Evolutionary conservation across 106 monocot genomes (phyloP), one percentile per base, ranked within the genome.

Genomic region (Amphibolis antarctica): DNA sequence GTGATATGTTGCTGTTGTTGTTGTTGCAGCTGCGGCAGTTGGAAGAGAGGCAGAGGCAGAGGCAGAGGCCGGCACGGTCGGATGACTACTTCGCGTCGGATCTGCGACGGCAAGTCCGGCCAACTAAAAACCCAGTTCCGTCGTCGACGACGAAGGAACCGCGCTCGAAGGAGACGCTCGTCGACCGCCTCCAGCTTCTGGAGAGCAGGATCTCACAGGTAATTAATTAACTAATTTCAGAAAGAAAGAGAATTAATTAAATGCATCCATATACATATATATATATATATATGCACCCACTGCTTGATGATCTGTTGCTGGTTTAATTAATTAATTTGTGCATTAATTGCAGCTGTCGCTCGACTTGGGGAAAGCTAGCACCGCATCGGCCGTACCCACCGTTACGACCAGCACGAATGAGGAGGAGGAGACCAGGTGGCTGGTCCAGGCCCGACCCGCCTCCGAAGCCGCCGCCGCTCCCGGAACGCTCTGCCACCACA

Each of bases 11-110:
- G 9, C 1, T 19, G 28, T 45, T 63, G 14, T 54, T 36, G 42
- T 44, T 44, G n/a, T 57, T 74, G 76, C 81, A 88, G 88, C 63
- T 88, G 18, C 76, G 72, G 69, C 81, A 82, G 69, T 68, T 88
- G 66, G 88, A 88, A 69, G 69, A 84, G 79, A 76, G 84, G 55
- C 81, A 79, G 58, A 71, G 82, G 52, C 78, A 74, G 53, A 51
- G 28, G 42, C 67, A 53, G 24, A 12, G 22, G 45, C 24, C 22
- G 15, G 22, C 53, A 26, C 11, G 31, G 9, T 15, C 11, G 4
- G 68, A 81, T 59, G 61, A 52, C 63, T 73, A 70, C 45, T 83
- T 76, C 53, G 45, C 64, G 0, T 69, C 59, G 10, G 80, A 77
- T 11, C 72, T 72, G 51, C 21, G 28, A 19, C 13, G 55, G 2